Evolutionary conservation across 208 protist genomes (phyloP), one percentile per base, ranked within the genome.

Genomic region (Leptomonas pyrrhocoris): DNA sequence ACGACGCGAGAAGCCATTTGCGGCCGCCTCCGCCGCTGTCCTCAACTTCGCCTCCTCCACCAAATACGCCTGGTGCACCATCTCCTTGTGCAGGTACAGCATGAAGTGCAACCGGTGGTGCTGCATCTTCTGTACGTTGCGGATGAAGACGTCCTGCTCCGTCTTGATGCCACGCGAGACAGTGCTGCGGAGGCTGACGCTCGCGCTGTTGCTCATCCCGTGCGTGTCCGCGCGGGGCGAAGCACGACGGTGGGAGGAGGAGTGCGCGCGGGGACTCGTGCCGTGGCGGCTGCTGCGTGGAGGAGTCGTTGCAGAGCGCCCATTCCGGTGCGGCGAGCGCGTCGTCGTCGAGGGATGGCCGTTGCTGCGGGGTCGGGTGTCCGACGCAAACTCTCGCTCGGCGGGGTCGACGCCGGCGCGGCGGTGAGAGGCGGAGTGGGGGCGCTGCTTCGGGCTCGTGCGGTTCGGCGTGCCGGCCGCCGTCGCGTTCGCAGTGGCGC

Each of bases 21-120:
- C 53, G 11, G 81, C 57, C 56, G 58, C 60, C 46, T 61, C 73
- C 63, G 43, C 61, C 18, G 71, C 80, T 16, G 73, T 71, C 73
- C 81, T 84, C 25, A 91, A 46, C 74, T 79, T 77, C 9, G 82
- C 82, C 77, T 93, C 90, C 75, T 87, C 90, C 19, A 57, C 84
- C 36, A 90, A 65, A 67, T 88, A 95, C 4, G 86, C 88, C 75
- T 95, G 84, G 60, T 92, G 84, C 34, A 86, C 86, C 78, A 94
- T 85, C 68, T 91, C 88, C 78, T 90, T 92, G 63, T 95, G 90
- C 21, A 94, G 68, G 62, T 95, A 92, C 67, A 89, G 82, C 88
- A 94, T 86, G 73, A 95, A 77, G 67, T 94, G 90, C 13, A 90
- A 68, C 34, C 90, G 90, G 79, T 95, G 86, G 72, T 95, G 90